These are phyloP conservation scores for Tubosaeta sp. DNA, from an alignment of 768 basidiomycete genomes.

Conservation along the genomic window DNA sequence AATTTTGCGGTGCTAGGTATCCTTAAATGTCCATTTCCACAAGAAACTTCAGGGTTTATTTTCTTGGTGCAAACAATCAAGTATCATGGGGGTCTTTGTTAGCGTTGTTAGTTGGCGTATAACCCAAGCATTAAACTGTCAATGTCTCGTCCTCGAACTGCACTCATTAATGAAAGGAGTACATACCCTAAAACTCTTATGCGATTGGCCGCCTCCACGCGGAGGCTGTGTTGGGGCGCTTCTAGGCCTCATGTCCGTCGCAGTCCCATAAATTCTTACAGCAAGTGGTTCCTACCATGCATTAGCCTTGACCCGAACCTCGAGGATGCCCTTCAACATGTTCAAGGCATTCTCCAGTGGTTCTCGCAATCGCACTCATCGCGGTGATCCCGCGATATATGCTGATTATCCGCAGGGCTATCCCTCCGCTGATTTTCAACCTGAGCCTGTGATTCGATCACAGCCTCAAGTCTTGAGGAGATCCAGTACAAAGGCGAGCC, in stretches of 20 bases:
- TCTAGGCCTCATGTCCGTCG: conserved; percentile 28
- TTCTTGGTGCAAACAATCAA: not conserved
- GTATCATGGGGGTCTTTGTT: not conserved
- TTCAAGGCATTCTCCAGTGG: conserved; percentile 31
- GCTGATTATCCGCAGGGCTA: conserved; percentile 28
- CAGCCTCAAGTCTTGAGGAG: conserved; percentile 25
- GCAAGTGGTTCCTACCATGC: conserved; percentile 7
- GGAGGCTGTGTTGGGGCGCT: not conserved
- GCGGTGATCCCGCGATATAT: conserved; percentile 23
- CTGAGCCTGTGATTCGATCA: conserved; percentile 16
- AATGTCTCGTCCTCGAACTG: conserved; percentile 11
- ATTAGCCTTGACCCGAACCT: conserved; percentile 16
- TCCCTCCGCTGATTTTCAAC: conserved; percentile 22
- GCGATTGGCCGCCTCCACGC: not conserved
- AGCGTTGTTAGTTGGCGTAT: not conserved
- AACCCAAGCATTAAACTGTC: not conserved
- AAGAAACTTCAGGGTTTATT: not conserved
- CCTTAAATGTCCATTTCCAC: not conserved
- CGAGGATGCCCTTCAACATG: conserved; percentile 36
- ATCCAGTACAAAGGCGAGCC: conserved; percentile 25
- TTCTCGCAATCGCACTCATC: conserved; percentile 30
- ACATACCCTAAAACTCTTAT: no score
- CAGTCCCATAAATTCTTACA: conserved; percentile 26
- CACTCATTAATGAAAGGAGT: conserved; percentile 1
- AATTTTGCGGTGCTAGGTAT: not conserved